Evolutionary conservation across 1,284 basidiomycete genomes (phyloP), one percentile per base, ranked within the genome.

Genomic region (Boletellus dicymbophilus): DNA sequence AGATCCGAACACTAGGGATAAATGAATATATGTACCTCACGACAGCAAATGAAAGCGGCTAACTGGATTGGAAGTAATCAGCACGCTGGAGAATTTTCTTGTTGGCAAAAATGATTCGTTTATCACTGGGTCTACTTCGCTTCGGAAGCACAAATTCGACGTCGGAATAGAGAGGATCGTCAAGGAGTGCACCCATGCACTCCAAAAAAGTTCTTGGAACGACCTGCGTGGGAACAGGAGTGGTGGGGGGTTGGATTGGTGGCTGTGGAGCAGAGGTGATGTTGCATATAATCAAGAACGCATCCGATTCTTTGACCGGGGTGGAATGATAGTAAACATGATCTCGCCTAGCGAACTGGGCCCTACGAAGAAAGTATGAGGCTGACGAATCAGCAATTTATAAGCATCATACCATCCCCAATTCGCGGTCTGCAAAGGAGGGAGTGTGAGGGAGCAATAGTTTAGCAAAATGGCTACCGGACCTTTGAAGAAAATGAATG

Each of bases 401-500:
- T 45, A 6, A 26, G 30, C 10, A 34, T 20, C 71, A 51, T 78
- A 86, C 87, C 88, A 90, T 67, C 90, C 90, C 89, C 90, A 91
- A 63, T 92, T 91, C 37, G 85, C 84, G 5, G 88, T 86, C 84
- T 85, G 52, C 28, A n/a, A n/a, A n/a, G n/a, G 27, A n/a, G 34
- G 27, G n/a, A 26, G 16, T 18, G 26, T 67, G 44, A 64, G 57
- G 37, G 13, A 37, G 37, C 16, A 25, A 8, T 1, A 25, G 15
- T 18, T 13, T 7, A 22, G 34, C 27, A 20, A 22, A 39, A 20
- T 30, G 40, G 12, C 10, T 1, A 2, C 44, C 62, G 20, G 54
- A 81, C 90, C 72, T 89, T 89, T 66, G 82, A 84, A 12, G 88
- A 90, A 57, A 93, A 94, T 2, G 86, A 83, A 64, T 93, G 92